Conservation (phyloP, 495 filamentous ascomycete genomes). For the Annulohypoxylon moriforme region DNA sequence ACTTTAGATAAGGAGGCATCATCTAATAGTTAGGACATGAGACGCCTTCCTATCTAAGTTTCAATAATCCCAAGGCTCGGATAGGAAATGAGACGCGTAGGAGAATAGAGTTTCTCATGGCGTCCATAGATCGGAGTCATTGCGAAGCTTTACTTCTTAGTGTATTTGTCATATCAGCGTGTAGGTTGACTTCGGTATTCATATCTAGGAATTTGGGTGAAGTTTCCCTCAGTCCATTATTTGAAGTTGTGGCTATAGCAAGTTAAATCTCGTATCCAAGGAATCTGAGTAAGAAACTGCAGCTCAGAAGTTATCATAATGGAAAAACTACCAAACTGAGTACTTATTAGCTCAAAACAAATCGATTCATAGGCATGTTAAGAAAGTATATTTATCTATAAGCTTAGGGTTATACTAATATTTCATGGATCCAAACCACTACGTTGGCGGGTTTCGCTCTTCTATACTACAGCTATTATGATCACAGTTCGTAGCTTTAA, state of each 20-base stretch:
- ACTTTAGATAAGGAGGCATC: not conserved
- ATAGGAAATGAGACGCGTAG: not conserved
- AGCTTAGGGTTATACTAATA: too few relatives aligned
- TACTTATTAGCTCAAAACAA: too few relatives aligned
- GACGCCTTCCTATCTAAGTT: not conserved
- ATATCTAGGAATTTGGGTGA: not conserved
- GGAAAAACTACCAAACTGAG: too few relatives aligned
- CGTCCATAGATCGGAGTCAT: not conserved
- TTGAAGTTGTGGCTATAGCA: too few relatives aligned
- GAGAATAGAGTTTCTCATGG: constrained; percentile 2
- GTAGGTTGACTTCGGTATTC: not conserved
- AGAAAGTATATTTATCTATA: too few relatives aligned
- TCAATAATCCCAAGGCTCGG: not conserved
- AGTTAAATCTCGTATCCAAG: too few relatives aligned
- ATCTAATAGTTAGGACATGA: not conserved
- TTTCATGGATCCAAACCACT: too few relatives aligned
- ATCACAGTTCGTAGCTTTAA: not conserved
- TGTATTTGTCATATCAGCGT: not conserved
- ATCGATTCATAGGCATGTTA: too few relatives aligned
- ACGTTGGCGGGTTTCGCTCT: too few relatives aligned
- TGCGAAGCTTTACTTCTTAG: not conserved
- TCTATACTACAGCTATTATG: too few relatives aligned
- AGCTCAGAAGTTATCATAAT: too few relatives aligned
- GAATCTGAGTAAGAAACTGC: too few relatives aligned
- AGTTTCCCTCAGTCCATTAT: not conserved